A percentile compares a stretch with the other conserved stretches of the same genome.
Evolutionary conservation across 352 stramenopile genomes (phyloP).

Genomic region (Pythium scleroteichum): DNA sequence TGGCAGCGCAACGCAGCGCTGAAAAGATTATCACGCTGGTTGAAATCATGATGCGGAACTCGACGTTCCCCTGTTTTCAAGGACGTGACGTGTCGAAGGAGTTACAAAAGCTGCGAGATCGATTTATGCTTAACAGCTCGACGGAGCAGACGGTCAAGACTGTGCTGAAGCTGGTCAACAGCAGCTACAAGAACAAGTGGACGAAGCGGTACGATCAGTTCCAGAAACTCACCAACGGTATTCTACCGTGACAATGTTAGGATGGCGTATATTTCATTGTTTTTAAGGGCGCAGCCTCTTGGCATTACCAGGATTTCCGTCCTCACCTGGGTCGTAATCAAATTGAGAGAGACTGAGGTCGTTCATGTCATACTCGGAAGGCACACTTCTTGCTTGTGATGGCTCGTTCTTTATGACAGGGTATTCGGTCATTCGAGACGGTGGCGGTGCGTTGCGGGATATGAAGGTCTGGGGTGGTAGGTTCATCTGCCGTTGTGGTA

Average conservation of each 20-base stretch:
- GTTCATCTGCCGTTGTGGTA: conserved; percentile 19
- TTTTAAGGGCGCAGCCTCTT: conserved; percentile 49
- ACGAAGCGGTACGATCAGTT: conserved; percentile 97
- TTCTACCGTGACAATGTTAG: conserved; percentile 48
- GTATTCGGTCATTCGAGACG: conserved; percentile 37
- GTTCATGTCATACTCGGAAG: conserved; percentile 67
- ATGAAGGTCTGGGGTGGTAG: conserved; percentile 23
- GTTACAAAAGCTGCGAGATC: conserved; percentile 66
- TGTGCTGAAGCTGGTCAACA: conserved; percentile 91
- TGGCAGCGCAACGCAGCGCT: conserved; percentile 74
- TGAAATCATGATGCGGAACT: conserved; percentile 85
- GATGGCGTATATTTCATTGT: not conserved
- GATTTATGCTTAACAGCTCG: conserved; percentile 92
- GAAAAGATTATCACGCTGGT: conserved; percentile 71
- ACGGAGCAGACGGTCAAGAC: conserved; percentile 73
- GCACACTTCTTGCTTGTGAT: conserved; percentile 9
- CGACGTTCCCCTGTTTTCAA: conserved; percentile 75
- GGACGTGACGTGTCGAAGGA: conserved; percentile 89
- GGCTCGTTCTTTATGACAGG: conserved; percentile 31
- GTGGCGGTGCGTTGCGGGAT: conserved; percentile 46
- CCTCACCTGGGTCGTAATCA: conserved; percentile 64
- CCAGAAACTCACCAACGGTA: conserved; percentile 91
- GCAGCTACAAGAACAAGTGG: conserved; percentile 96
- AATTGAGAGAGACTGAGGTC: conserved; percentile 86
- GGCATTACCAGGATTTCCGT: conserved; percentile 22